Base-by-base conservation (phyloP, 306 rosid genomes). In the Quercus parvula region DNA sequence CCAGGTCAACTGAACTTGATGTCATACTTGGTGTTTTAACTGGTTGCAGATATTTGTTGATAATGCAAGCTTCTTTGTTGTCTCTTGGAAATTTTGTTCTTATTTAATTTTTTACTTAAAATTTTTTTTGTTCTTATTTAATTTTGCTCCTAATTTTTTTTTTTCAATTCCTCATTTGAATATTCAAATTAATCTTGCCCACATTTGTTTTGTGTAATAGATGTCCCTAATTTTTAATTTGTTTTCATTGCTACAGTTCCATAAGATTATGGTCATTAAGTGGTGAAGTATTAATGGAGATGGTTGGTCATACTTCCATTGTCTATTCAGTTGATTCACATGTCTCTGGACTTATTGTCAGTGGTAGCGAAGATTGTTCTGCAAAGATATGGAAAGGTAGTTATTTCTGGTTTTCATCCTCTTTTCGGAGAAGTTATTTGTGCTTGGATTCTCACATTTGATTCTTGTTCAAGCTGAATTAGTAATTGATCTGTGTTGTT, bases 351-450 rank as follows among this genome's bases (percentile, higher is more conserved):
- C 93, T 95, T 74, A 77, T 92, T 83, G 90, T 92, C 87, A 95
- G 96, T 79, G 90, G 97, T 31, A 89, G 99, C 5, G 98, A 92
- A 88, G 99, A 95, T 76, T 88, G 88, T 75, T 90, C 58, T 85
- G 98, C 93, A 55, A 95, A 95, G 89, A 87, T 95, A 84, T 95
- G 99, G 99, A 95, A 92, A 92, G 99, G 99, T 90, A 69, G 78
- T 49, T 62, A 38, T 74, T 46, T 77, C 8, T 78, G 73, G 79
- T 63, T 78, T 83, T 66, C 46, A 28, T 73, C 54, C 77, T 82
- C 20, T 56, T 72, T 56, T 22, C 4, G 25, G 54, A 41, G 73
- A 78, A 75, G 38, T 68, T 52, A 44, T 75, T 24, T 14, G 56
- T 54, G 73, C 31, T 59, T 81, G 70, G 79, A 75, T 63, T 64